Conservation (phyloP, 1,284 basidiomycete species). For the Marasmius tenuissimus region DNA sequence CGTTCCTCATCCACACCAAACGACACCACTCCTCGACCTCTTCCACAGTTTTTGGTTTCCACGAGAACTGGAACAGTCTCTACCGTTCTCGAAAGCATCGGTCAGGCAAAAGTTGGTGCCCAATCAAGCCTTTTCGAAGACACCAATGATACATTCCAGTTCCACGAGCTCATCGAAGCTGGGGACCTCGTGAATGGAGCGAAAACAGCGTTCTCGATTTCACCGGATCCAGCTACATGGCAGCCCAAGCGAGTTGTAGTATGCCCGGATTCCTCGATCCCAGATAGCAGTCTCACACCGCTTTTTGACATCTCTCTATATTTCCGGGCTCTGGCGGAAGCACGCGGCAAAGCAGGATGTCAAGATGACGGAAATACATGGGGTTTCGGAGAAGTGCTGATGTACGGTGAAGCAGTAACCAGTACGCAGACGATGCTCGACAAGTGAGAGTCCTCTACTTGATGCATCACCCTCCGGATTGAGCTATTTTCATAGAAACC, state of each 20-base stretch:
- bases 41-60: conserved; percentile 57
- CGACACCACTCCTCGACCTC: conserved; percentile 30
- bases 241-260: conserved; percentile 55
- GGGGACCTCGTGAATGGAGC: conserved; percentile 34
- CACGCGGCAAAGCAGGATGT: conserved; percentile 21
- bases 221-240: conserved; percentile 29
- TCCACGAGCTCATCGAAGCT: conserved; percentile 42
- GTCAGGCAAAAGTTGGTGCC: conserved; percentile 26
- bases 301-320: conserved; percentile 55
- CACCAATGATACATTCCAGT: conserved; percentile 68
- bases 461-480: not conserved
- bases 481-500: conserved; percentile 59
- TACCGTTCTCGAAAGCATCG: conserved; percentile 36
- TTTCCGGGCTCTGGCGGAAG: conserved; percentile 40
- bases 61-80: conserved; percentile 35
- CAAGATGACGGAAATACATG: conserved; percentile 32
- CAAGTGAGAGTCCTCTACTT: conserved; percentile 54
- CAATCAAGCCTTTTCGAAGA: conserved; percentile 49
- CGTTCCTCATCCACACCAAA: conserved; percentile 33
- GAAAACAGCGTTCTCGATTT: conserved; percentile 24
- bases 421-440: conserved; percentile 97
- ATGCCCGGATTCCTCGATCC: conserved; percentile 41
- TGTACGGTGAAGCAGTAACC: conserved; percentile 90
- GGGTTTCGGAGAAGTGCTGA: conserved; percentile 73
- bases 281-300: conserved; percentile 46